Percentiles rank a stretch among this genome's conserved stretches.
Conservation (phyloP, 352 stramenopile species). For the Phytophthora cryptogea region DNA sequence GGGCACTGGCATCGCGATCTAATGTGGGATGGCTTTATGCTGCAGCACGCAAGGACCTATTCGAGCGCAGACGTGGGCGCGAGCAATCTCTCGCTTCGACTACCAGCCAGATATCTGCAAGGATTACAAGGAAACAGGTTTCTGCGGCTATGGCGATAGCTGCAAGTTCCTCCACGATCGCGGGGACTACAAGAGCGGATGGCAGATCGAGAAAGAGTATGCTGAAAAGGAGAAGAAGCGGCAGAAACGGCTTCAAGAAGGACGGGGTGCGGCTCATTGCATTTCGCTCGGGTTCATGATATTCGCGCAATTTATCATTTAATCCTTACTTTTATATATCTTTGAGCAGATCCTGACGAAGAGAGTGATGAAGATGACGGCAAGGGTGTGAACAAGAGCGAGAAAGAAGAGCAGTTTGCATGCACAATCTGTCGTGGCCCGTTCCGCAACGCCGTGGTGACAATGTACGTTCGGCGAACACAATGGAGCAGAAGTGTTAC, state of each 20-base stretch:
- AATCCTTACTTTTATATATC: constrained; percentile 10
- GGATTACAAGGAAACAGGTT: constrained; percentile 99
- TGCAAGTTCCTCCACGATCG: constrained; percentile 99
- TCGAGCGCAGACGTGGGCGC: constrained; percentile 93
- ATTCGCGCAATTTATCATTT: background rate
- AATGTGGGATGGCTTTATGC: background rate
- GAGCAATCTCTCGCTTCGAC: constrained; percentile 96
- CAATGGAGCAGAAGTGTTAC: background rate
- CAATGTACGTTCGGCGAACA: constrained; percentile 46
- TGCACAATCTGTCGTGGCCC: constrained; percentile 95
- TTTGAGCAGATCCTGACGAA: constrained; percentile 42
- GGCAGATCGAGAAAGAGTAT: constrained; percentile 97
- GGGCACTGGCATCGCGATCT: background rate
- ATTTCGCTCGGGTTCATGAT: background rate
- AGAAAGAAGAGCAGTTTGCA: constrained; percentile 90
- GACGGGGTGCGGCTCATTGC: constrained; percentile 31
- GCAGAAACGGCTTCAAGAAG: constrained; percentile 72
- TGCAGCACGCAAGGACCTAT: constrained; percentile 93
- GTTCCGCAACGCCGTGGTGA: constrained; percentile 96
- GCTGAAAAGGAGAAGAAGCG: constrained; percentile 92
- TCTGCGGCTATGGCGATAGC: constrained; percentile 96
- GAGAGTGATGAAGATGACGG: constrained; percentile 61
- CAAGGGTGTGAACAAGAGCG: constrained; percentile 66
- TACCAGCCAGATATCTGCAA: constrained; percentile 99
- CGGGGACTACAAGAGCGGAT: constrained; percentile 97